Conservation (phyloP, 495 filamentous ascomycete species). For the Xylaria castorea region DNA sequence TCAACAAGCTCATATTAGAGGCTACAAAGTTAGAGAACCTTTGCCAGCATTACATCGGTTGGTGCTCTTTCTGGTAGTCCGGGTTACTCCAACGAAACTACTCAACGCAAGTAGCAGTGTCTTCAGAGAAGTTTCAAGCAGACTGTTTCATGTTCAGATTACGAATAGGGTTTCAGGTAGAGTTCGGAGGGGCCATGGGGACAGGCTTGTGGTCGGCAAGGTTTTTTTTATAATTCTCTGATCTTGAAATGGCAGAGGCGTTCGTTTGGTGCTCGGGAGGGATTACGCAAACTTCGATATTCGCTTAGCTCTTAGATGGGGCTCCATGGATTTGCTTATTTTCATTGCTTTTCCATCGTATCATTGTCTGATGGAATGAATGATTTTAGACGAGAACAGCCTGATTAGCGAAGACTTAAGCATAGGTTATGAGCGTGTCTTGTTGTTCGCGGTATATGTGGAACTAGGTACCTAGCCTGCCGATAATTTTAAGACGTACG, state of each 20-base stretch:
- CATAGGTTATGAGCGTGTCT: neutral
- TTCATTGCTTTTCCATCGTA: neutral
- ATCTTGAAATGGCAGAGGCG: neutral
- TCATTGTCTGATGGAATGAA: neutral
- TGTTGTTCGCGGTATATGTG: neutral
- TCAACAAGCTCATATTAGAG: conserved; percentile 91
- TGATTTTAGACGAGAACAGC: neutral
- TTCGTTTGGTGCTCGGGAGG: conserved; percentile 14
- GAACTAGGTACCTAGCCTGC: neutral
- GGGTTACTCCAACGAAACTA: neutral
- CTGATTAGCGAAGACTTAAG: neutral
- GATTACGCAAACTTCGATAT: neutral
- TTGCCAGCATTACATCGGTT: conserved; percentile 98
- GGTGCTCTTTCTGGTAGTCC: conserved; percentile 88
- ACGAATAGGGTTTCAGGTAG: neutral
- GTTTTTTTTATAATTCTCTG: neutral
- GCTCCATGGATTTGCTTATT: neutral
- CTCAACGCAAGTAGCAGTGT: neutral
- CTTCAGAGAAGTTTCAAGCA: neutral
- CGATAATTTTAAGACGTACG: conserved; percentile 5
- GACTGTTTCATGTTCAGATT: neutral
- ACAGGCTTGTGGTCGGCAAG: neutral
- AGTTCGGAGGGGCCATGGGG: neutral
- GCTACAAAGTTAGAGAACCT: conserved; percentile 97
- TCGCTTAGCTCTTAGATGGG: neutral